Conservation (phyloP, 2,329 filamentous ascomycete genomes). For the Xylaria sp. region DNA sequence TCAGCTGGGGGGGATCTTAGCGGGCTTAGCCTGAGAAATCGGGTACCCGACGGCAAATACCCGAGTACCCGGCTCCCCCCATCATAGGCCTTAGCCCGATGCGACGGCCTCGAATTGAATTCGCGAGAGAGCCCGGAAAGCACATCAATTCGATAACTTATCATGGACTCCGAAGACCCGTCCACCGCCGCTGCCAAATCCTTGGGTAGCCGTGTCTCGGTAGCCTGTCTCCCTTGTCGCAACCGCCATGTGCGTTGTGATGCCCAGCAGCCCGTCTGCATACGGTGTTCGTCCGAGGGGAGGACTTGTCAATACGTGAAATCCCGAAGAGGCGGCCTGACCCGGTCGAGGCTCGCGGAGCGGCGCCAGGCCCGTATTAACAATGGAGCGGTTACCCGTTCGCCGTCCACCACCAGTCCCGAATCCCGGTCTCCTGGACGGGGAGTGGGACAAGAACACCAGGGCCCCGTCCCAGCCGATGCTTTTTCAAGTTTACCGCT, state of each 20-base stretch:
- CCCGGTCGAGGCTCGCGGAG: conserved; percentile 32
- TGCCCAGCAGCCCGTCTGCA: conserved; percentile 33
- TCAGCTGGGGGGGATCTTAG: conserved; percentile 29
- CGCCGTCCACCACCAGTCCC: conserved; percentile 28
- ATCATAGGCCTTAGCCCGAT: too few species aligned
- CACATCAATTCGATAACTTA: conserved; percentile 1
- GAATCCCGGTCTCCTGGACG: conserved; percentile 18
- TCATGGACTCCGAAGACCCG: conserved; percentile 27
- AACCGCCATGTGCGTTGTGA: conserved; percentile 37
- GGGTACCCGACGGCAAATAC: conserved; percentile 26
- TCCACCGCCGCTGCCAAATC: conserved; percentile 3
- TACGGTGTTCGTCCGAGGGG: conserved; percentile 35
- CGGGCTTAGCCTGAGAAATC: conserved; percentile 1
- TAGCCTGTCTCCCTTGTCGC: conserved; percentile 38
- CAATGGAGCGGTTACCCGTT: conserved; percentile 18
- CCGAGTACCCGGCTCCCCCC: conserved; percentile 35
- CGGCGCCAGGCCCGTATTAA: conserved; percentile 25
- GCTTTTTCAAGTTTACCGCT: background rate
- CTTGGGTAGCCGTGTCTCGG: conserved; percentile 31
- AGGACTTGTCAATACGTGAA: conserved; percentile 39
- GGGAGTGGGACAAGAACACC: conserved; percentile 1
- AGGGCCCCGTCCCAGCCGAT: background rate
- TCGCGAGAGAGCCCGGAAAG: background rate
- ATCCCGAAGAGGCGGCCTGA: conserved; percentile 37
- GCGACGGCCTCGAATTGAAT: conserved; percentile 6